Conservation (phyloP, 2,329 filamentous ascomycete species). For the Stenocarpella maydis region DNA sequence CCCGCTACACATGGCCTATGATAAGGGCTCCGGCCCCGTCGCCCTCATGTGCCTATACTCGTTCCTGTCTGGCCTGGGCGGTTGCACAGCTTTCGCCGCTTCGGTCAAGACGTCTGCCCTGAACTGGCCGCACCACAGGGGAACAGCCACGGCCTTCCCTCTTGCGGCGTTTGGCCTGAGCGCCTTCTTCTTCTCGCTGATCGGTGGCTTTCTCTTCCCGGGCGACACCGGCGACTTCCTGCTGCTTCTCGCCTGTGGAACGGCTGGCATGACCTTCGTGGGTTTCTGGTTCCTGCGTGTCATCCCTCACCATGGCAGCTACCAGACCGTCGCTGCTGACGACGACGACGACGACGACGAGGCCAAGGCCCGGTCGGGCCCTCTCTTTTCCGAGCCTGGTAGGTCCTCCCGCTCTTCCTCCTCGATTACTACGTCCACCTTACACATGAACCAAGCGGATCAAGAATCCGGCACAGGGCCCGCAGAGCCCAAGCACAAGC, state of each 20-base stretch:
- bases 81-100: slow-evolving; percentile 89
- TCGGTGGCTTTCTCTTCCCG: slow-evolving; percentile 80
- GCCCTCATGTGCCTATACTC: slow-evolving; percentile 79
- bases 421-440: slow-evolving; percentile 45
- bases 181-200: slow-evolving; percentile 91
- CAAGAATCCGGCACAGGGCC: slow-evolving; percentile 30
- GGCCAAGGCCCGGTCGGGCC: slow-evolving; percentile 47
- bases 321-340: slow-evolving; percentile 61
- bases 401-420: slow-evolving; percentile 48
- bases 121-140: slow-evolving; percentile 90
- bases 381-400: slow-evolving; percentile 52
- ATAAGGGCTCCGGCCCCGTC: slow-evolving; percentile 68
- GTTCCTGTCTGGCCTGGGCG: slow-evolving; percentile 86
- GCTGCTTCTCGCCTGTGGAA: slow-evolving; percentile 80
- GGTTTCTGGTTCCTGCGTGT: slow-evolving; percentile 88
- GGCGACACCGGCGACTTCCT: slow-evolving; percentile 85
- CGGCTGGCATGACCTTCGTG: slow-evolving; percentile 75
- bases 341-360: slow-evolving; percentile 40
- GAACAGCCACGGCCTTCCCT: slow-evolving; percentile 93
- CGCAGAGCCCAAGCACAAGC: slow-evolving; percentile 8
- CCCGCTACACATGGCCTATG: slow-evolving; percentile 81
- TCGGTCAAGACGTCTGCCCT: slow-evolving; percentile 86
- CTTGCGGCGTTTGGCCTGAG: slow-evolving; percentile 92
- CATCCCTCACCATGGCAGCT: slow-evolving; percentile 64
- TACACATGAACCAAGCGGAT: slow-evolving; percentile 39